phyloP scores from a whole-genome alignment of 768 basidiomycete species.

The Naganishia kalamii region DNA sequence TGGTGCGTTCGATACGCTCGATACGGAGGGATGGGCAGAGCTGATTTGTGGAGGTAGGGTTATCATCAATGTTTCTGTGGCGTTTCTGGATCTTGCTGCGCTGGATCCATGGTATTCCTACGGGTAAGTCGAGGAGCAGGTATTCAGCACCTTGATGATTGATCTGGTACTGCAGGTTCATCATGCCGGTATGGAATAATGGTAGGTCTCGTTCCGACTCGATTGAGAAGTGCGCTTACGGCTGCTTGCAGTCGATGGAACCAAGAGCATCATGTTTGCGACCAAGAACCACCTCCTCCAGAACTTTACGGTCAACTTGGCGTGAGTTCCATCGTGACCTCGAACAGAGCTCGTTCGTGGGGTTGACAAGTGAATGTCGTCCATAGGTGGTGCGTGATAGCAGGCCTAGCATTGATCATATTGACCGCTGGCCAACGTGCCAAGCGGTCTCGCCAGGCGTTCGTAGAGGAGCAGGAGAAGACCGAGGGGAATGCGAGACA shows the following conservation, averaged over 20 bases:
- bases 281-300: slow-evolving; percentile 44
- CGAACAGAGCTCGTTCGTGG: too few relatives aligned
- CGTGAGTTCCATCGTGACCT: slow-evolving; percentile 24
- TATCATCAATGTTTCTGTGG: slow-evolving; percentile 37
- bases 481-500: neutral
- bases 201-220: slow-evolving; percentile 24
- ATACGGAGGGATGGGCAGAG: too few relatives aligned
- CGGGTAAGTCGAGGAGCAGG: slow-evolving; percentile 27
- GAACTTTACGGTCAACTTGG: slow-evolving; percentile 42
- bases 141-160: neutral
- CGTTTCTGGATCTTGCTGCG: slow-evolving; percentile 41
- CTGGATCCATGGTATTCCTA: slow-evolving; percentile 42
- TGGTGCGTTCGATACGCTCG: slow-evolving; percentile 27
- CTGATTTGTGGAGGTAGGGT: slow-evolving; percentile 17
- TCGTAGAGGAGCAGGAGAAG: slow-evolving; percentile 3
- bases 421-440: neutral
- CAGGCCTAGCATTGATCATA: neutral
- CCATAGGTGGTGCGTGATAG: neutral
- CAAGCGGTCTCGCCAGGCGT: neutral
- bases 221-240: neutral
- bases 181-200: slow-evolving; percentile 36
- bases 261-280: slow-evolving; percentile 42
- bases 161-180: slow-evolving; percentile 20
- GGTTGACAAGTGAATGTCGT: neutral
- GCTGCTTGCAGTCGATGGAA: slow-evolving; percentile 30